These are phyloP conservation scores for Vaccinium corymbosum DNA, from an alignment of 148 eudicot species.

Conservation along the genomic window DNA sequence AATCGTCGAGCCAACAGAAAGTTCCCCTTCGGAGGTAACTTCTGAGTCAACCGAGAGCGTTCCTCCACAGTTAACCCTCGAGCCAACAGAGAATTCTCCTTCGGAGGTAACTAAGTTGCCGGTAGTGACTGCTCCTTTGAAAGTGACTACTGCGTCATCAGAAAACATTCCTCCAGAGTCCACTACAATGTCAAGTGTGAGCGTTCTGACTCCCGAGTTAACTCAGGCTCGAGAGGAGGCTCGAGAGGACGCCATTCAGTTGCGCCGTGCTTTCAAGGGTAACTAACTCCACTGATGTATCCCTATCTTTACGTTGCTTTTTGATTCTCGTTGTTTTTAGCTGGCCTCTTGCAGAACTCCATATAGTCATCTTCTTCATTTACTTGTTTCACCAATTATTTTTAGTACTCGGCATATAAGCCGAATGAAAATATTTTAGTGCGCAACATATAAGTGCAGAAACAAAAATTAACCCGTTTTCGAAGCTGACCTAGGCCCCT, in stretches of 20 bases:
- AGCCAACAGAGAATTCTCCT: too few relatives aligned
- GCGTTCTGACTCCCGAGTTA: too few relatives aligned
- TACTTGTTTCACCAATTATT: not conserved
- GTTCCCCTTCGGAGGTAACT: too few relatives aligned
- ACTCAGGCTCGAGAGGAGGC: not conserved
- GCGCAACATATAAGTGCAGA: not conserved
- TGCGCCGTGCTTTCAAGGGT: not conserved
- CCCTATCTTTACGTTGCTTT: not conserved
- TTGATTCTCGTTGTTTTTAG: not conserved
- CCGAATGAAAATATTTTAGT: not conserved
- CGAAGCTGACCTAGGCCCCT: too few relatives aligned
- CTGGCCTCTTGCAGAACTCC: too few relatives aligned
- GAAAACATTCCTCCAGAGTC: not conserved
- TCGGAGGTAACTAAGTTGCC: not conserved
- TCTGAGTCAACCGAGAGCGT: too few relatives aligned
- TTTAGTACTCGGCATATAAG: not conserved
- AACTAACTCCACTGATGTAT: not conserved
- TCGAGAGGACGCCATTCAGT: not conserved
- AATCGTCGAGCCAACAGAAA: too few relatives aligned
- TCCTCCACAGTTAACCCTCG: too few relatives aligned
- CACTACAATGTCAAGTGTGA: too few relatives aligned
- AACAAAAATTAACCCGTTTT: too few relatives aligned
- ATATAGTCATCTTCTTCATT: not conserved
- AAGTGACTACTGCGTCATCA: not conserved
- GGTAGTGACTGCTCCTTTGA: too few relatives aligned